phyloP scores from a whole-genome alignment of 306 rosid genomes.

The Quercus suber region DNA sequence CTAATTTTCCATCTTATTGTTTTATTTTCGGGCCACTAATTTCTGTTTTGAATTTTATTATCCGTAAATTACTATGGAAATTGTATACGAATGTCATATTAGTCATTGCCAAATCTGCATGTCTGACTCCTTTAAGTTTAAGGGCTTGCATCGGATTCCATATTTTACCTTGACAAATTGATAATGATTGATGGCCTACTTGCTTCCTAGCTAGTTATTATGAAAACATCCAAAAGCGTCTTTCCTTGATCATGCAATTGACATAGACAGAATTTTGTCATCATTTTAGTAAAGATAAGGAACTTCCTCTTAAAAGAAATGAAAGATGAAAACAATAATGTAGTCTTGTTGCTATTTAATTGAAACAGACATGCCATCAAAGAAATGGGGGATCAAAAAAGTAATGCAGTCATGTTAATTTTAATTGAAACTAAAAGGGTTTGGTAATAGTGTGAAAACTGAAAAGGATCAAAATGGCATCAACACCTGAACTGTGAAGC shows the following conservation, averaged over 20 bases:
- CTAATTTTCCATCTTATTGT: too few relatives aligned
- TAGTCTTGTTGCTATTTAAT: neutral
- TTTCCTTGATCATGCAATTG: neutral
- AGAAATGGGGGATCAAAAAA: neutral
- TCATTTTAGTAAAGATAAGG: neutral
- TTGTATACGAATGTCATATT: too few relatives aligned
- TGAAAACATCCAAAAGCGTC: neutral
- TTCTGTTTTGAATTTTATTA: too few relatives aligned
- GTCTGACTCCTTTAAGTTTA: too few relatives aligned
- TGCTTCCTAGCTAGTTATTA: neutral
- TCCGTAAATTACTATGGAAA: too few relatives aligned
- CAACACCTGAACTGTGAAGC: too few relatives aligned
- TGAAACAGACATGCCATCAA: neutral
- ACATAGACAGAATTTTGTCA: slow-evolving; percentile 6
- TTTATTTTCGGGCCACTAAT: too few relatives aligned
- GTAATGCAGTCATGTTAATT: neutral
- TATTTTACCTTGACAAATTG: too few relatives aligned
- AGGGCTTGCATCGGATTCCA: too few relatives aligned
- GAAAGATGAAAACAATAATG: neutral
- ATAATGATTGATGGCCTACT: neutral
- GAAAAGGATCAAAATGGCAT: too few relatives aligned
- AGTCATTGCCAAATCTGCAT: too few relatives aligned
- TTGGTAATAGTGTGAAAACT: neutral
- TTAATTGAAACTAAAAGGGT: neutral
- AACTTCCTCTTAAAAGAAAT: neutral